Conservation (phyloP, 2,329 filamentous ascomycete genomes). For the Colletotrichum tanaceti region DNA sequence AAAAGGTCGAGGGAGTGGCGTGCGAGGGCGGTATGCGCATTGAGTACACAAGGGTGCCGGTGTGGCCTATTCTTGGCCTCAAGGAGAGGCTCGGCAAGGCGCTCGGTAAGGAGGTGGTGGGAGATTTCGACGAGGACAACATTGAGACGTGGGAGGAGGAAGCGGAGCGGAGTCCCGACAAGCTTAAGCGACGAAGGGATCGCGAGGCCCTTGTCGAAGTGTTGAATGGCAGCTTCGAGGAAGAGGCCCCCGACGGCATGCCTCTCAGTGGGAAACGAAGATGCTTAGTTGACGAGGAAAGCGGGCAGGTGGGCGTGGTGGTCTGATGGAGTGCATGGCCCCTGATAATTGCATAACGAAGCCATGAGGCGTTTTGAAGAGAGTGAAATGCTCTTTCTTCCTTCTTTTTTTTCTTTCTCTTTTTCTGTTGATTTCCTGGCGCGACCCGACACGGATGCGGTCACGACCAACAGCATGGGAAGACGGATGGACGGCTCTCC, state of each 20-base stretch:
- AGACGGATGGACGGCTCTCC: constrained; percentile 4
- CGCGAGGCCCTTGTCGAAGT: constrained; percentile 52
- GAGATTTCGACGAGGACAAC: constrained; percentile 51
- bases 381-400: constrained; percentile 23
- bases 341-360: constrained; percentile 39
- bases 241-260: constrained; percentile 50
- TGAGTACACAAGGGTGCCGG: constrained; percentile 60
- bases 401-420: constrained; percentile 20
- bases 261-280: constrained; percentile 49
- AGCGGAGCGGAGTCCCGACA: constrained; percentile 43
- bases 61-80: constrained; percentile 67
- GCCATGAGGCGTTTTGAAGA: constrained; percentile 36
- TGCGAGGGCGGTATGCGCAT: constrained; percentile 56
- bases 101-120: constrained; percentile 63
- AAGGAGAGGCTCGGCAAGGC: constrained; percentile 66
- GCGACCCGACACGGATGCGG: constrained; percentile 1
- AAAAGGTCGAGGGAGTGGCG: constrained; percentile 41
- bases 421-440: constrained; percentile 11
- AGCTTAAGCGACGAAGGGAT: constrained; percentile 51
- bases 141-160: constrained; percentile 61
- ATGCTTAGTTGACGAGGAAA: constrained; percentile 48
- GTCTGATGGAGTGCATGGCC: constrained; percentile 33
- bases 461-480: constrained; percentile 1
- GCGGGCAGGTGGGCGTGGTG: constrained; percentile 39
- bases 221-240: constrained; percentile 56